A percentile compares a stretch with the other conserved stretches of the same genome.
Evolutionary conservation across 2,329 filamentous ascomycete species (phyloP).

Genomic region (Penicillium janthinellum): DNA sequence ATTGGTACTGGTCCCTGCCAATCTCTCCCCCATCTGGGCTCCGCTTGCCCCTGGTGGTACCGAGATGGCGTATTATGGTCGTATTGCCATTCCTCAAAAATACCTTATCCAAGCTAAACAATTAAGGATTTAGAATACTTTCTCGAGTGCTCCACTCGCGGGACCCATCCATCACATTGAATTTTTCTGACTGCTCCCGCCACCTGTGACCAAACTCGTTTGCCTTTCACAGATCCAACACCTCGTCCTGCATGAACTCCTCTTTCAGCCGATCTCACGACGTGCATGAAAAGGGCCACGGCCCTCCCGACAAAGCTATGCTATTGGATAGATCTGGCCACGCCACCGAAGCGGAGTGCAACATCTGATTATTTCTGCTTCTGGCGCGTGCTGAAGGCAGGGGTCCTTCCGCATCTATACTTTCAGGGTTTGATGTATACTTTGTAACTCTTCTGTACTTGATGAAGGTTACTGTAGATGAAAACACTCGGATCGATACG

Average conservation of each 20-base stretch:
- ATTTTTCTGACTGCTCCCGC: not conserved
- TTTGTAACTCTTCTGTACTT: not conserved
- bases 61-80: not conserved
- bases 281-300: slow-evolving; percentile 3
- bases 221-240: too few species aligned
- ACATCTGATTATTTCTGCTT: not conserved
- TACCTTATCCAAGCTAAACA: not conserved
- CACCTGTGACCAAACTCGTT: too few species aligned
- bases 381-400: not conserved
- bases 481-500: too few species aligned
- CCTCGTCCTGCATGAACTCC: slow-evolving; percentile 13
- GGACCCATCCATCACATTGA: not conserved
- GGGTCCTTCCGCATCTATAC: not conserved
- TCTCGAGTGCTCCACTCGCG: not conserved
- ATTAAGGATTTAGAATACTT: not conserved
- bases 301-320: not conserved
- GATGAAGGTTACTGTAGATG: too few species aligned
- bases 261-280: slow-evolving; percentile 9
- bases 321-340: not conserved
- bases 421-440: not conserved
- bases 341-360: not conserved
- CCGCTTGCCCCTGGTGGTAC: not conserved
- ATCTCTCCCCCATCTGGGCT: not conserved
- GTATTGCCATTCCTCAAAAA: not conserved
- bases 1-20: not conserved